A percentile compares a stretch with the other conserved stretches of the same genome.
Evolutionary conservation across 2,329 filamentous ascomycete genomes (phyloP).

Genomic region (Tolypocladium amazonense): DNA sequence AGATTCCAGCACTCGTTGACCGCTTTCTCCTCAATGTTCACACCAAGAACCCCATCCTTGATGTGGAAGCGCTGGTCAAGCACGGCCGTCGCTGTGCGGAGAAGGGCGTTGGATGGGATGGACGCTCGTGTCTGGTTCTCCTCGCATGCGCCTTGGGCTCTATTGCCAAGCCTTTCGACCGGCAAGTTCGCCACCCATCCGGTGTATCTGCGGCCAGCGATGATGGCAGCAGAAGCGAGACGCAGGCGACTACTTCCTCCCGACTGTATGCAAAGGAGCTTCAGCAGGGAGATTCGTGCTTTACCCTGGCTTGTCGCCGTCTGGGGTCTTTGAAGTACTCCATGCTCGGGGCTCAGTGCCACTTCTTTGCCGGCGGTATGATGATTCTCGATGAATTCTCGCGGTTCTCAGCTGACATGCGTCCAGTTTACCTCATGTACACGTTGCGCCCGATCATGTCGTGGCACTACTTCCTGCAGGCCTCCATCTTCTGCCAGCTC

Average conservation of each 20-base stretch:
- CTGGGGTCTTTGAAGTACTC: conserved; percentile 13
- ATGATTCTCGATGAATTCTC: neutral
- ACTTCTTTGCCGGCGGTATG: conserved; percentile 22
- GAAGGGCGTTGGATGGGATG: neutral
- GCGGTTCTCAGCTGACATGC: neutral
- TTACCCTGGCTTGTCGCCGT: conserved; percentile 13
- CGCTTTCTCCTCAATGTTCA: neutral
- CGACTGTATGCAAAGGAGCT: neutral
- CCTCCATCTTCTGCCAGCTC: neutral
- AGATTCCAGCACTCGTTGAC: neutral
- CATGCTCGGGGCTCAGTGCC: conserved; percentile 23
- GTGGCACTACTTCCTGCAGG: neutral
- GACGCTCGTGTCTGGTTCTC: neutral
- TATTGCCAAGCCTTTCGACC: neutral
- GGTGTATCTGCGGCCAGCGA: neutral
- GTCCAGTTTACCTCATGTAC: conserved; percentile 27
- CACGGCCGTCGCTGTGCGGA: neutral
- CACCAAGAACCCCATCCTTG: neutral
- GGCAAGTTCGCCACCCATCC: neutral
- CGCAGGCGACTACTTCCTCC: neutral
- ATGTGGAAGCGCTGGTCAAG: neutral
- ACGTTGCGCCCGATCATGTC: conserved; percentile 12
- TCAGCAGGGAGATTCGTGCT: conserved; percentile 6
- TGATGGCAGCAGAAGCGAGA: neutral
- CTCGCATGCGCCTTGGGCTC: neutral